Base-by-base conservation (phyloP, 192 early-diverging fungal genomes). In the Backusella luteola region DNA sequence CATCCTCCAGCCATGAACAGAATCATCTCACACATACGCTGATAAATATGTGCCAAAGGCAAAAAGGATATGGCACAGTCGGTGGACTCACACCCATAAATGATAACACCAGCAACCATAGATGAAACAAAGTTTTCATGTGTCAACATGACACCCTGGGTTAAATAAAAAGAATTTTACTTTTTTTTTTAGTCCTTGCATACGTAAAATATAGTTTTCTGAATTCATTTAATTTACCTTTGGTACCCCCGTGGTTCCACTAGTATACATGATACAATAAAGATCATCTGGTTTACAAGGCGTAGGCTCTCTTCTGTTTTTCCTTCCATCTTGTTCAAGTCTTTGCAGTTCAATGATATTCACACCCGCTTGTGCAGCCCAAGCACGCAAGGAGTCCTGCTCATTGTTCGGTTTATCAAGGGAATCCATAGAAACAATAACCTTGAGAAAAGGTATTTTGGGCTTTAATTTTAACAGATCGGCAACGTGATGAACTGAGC, bases 11-110 rank as follows among this genome's bases (percentile, higher is more conserved):
- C 75, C 49, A 77, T 67, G 14, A 90, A 73, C 53, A 85, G 34
- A 59, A 85, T 75, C 53, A 90, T 79, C 73, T 87, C 82, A 12
- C 85, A 78, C 75, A 89, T 67, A n/a, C 94, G 90, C 71, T 94
- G 94, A 77, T 93, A 93, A 42, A 96, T 89, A 79, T 99, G 96
- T 14, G 95, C 92, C 35, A 99, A 80, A 19, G 97, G 96, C n/a
- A 98, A 84, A 74, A 93, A 92, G n/a, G 86, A 90, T 56, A 93
- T 77, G 14, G 26, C 38, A 39, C 34, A 32, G 52, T 80, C 75
- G 32, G 53, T 75, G 21, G 72, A 49, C 15, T 35, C 66, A 5
- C 32, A 39, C 32, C 38, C 26, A 34, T 67, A 73, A 6, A 34
- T 36, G 15, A 35, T 14, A 5, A 41, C 7, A 4, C 38, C 68